phyloP scores from a whole-genome alignment of 2,329 filamentous ascomycete genomes.

The Verticillium nonalfalfae region DNA sequence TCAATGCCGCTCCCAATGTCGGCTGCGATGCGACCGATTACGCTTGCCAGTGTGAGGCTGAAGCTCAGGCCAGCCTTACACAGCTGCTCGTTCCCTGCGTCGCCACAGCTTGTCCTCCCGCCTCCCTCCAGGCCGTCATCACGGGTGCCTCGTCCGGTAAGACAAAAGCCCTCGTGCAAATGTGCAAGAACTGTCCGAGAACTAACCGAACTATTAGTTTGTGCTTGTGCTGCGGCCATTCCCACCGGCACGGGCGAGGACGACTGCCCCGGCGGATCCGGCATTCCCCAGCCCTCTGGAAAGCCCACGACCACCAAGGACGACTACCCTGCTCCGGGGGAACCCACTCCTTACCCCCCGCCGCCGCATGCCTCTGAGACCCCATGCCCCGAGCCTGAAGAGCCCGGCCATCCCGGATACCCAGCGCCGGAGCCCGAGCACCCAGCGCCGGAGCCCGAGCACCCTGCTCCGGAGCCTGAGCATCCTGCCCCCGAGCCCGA shows the following conservation, averaged over 20 bases:
- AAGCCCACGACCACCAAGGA: background rate
- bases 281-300: background rate
- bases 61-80: constrained; percentile 15
- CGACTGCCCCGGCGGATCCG: background rate
- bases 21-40: constrained; percentile 19
- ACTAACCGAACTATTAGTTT: background rate
- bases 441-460: background rate
- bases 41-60: constrained; percentile 18
- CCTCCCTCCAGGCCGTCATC: constrained; percentile 17
- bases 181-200: background rate
- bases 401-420: background rate
- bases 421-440: too few species aligned
- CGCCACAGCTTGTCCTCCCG: constrained; percentile 16
- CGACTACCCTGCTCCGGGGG: background rate
- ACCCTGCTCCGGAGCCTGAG: background rate
- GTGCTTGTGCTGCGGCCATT: background rate
- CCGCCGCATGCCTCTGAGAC: background rate
- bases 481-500: background rate
- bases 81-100: constrained; percentile 20
- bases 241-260: background rate
- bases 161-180: background rate
- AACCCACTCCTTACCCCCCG: background rate
- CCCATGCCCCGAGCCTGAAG: background rate
- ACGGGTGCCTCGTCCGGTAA: constrained; percentile 14
- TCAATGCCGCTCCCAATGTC: constrained; percentile 16